Conservation (phyloP, 164 flowering plant species). For the Tetracentron sinense region DNA sequence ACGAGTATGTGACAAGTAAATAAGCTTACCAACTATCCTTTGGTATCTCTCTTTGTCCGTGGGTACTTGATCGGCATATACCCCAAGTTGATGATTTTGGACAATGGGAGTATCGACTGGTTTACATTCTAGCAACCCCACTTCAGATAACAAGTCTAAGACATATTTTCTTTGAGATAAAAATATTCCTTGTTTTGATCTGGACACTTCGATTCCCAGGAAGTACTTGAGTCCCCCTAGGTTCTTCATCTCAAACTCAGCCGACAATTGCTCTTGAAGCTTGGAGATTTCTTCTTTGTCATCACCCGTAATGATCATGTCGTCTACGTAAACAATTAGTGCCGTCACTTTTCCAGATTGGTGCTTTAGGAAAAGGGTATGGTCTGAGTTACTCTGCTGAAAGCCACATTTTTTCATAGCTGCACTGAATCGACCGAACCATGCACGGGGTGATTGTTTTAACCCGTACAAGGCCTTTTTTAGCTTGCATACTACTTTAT, state of each 20-base stretch:
- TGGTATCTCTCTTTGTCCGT: constrained; percentile 6
- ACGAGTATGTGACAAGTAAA: no score
- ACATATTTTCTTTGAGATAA: no score
- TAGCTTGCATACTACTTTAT: neutral
- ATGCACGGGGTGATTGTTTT: no score
- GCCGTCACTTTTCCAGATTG: neutral
- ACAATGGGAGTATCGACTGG: neutral
- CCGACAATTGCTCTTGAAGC: neutral
- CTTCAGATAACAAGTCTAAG: no score
- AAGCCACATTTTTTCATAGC: no score
- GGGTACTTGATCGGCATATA: neutral
- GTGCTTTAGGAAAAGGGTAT: neutral
- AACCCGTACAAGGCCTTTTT: no score
- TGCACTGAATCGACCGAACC: constrained; percentile 8
- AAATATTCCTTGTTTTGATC: no score
- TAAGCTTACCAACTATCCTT: constrained; percentile 3
- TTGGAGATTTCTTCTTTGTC: no score
- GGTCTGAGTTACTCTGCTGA: no score
- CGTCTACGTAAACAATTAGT: neutral
- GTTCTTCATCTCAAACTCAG: constrained; percentile 3
- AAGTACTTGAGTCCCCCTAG: constrained; percentile 3
- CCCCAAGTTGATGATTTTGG: constrained; percentile 1
- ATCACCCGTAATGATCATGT: no score
- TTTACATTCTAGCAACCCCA: no score
- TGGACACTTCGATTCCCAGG: neutral